Evolutionary conservation across 441 rosid genomes (phyloP).

Genomic region (Erodium trifolium): DNA sequence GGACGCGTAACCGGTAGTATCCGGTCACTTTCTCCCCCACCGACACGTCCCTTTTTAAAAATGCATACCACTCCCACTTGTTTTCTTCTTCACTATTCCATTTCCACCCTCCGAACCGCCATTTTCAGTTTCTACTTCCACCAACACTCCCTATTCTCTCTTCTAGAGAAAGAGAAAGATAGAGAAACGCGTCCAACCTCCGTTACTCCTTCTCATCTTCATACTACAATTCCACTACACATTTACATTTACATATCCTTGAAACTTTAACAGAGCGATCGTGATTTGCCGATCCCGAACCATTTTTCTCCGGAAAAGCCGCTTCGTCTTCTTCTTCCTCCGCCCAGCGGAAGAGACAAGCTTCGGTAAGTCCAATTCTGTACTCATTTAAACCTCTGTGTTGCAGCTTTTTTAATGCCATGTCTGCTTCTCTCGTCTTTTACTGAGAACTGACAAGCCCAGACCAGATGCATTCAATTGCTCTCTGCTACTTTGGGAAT

Average conservation of each 20-base stretch:
- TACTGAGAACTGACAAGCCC: background rate
- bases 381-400: background rate
- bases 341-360: background rate
- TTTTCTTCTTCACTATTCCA: background rate
- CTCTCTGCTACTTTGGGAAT: background rate
- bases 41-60: constrained; percentile 29
- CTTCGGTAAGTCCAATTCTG: background rate
- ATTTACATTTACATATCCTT: background rate
- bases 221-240: too few relatives aligned
- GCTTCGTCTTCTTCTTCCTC: constrained; percentile 2
- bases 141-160: background rate
- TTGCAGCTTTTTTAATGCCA: too few relatives aligned
- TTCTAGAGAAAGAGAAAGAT: background rate
- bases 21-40: constrained; percentile 28
- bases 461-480: background rate
- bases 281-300: background rate
- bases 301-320: background rate
- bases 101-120: background rate
- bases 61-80: background rate
- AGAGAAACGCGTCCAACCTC: too few relatives aligned
- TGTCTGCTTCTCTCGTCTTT: background rate
- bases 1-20: constrained; percentile 22
- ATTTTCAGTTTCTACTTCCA: constrained; percentile 2
- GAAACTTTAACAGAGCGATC: background rate
- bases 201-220: too few relatives aligned